phyloP scores from a whole-genome alignment of 495 filamentous ascomycete genomes.

The Penicillium angulare region DNA sequence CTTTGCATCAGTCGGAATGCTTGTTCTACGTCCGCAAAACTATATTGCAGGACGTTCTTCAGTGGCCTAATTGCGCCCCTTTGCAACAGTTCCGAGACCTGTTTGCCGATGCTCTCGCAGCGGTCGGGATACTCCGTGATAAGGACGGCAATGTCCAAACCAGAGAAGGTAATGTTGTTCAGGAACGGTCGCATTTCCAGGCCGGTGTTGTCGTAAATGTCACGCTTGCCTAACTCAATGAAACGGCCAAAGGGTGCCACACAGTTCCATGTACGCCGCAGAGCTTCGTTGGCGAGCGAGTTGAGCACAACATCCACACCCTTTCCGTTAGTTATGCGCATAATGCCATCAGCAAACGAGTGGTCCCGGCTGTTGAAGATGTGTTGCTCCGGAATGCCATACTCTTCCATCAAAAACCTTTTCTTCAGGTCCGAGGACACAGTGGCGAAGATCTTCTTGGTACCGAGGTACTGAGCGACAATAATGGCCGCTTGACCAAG shows the following conservation, averaged over 20 bases:
- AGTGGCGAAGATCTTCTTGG: conserved; percentile 44
- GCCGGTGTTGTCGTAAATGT: conserved; percentile 23
- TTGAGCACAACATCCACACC: conserved; percentile 59
- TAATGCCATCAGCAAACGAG: conserved; percentile 40
- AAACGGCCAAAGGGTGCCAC: conserved; percentile 48
- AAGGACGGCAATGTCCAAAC: conserved; percentile 14
- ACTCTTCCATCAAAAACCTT: conserved; percentile 28
- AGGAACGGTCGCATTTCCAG: conserved; percentile 20
- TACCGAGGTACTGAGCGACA: conserved; percentile 53
- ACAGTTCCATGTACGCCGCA: conserved; percentile 44
- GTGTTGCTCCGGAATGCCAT: conserved; percentile 34
- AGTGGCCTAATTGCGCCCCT: no score
- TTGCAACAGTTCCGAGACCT: no score
- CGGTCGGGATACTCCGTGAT: no score
- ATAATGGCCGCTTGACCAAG: conserved; percentile 62
- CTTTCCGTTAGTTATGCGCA: conserved; percentile 40
- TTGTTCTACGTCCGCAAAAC: conserved; percentile 1
- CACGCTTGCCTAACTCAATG: conserved; percentile 46
- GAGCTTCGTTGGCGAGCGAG: conserved; percentile 38
- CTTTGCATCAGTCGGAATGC: conserved; percentile 3
- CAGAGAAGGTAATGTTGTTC: conserved; percentile 14
- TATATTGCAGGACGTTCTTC: no score
- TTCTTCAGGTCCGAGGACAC: conserved; percentile 44
- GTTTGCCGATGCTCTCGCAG: no score
- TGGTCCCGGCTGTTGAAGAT: conserved; percentile 51